Percentiles rank a stretch among this genome's conserved stretches.
These are phyloP conservation scores for Diddensiella caesifluorescens DNA, from an alignment of 805 yeast species.

Conservation along the genomic window DNA sequence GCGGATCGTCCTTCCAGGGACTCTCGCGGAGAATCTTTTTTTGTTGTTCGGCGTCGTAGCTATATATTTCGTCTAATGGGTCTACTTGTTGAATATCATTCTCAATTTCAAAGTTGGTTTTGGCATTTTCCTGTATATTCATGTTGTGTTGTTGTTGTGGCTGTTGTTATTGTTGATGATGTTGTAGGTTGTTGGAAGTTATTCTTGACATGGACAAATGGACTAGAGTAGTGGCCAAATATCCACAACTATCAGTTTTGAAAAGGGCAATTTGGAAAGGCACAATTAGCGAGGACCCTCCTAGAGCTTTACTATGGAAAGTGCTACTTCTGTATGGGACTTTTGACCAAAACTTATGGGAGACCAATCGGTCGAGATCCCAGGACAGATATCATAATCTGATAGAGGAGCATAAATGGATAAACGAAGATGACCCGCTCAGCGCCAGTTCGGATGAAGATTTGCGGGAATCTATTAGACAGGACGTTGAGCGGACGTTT, in stretches of 20 bases:
- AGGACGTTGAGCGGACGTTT: conserved; percentile 33
- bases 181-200: too few relatives aligned
- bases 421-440: neutral
- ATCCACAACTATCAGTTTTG: conserved; percentile 4
- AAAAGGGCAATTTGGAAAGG: conserved; percentile 18
- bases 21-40: conserved; percentile 20
- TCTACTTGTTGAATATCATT: conserved; percentile 21
- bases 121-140: conserved; percentile 12
- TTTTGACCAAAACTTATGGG: conserved; percentile 18
- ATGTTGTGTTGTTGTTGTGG: too few relatives aligned
- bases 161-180: too few relatives aligned
- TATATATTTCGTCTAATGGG: conserved; percentile 23
- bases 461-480: conserved; percentile 23
- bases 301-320: conserved; percentile 22
- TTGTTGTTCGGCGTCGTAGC: conserved; percentile 29
- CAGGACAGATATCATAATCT: conserved; percentile 10
- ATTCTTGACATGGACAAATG: neutral
- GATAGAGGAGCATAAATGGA: conserved; percentile 4
- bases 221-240: neutral
- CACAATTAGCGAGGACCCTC: conserved; percentile 5
- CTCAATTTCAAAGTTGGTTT: conserved; percentile 26
- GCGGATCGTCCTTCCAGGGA: conserved; percentile 44
- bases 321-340: conserved; percentile 22
- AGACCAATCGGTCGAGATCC: conserved; percentile 9
- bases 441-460: conserved; percentile 13